A percentile compares a stretch with the other conserved stretches of the same genome.
Conservation (phyloP, 345 rosid genomes). For the Theobroma cacao region DNA sequence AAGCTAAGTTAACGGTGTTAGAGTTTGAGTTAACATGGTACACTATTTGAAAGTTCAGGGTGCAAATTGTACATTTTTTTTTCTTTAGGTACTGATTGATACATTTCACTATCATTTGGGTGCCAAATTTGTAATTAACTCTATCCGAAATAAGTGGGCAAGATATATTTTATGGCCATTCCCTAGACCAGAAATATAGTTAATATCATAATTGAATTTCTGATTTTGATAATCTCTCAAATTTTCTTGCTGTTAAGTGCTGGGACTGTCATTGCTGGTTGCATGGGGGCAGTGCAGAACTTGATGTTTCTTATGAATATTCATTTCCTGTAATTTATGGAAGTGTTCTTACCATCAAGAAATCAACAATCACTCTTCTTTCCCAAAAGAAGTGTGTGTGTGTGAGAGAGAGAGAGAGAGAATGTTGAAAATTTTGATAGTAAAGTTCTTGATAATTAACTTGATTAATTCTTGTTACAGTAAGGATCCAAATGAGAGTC, state of each 20-base stretch:
- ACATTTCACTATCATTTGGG: too few species aligned
- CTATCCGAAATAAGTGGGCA: not conserved
- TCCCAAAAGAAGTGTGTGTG: not conserved
- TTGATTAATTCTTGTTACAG: conserved; percentile 39
- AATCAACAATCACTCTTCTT: not conserved
- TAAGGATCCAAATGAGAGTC: conserved; percentile 34
- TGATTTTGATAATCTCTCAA: not conserved
- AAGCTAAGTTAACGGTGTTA: too few species aligned
- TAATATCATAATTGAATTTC: not conserved
- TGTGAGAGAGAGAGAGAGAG: not conserved
- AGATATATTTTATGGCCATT: not conserved
- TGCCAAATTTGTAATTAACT: too few species aligned
- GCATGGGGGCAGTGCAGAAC: not conserved
- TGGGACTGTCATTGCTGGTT: not conserved
- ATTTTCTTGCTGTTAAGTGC: not conserved
- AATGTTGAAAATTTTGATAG: not conserved
- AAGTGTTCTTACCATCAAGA: not conserved
- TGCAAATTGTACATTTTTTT: too few species aligned
- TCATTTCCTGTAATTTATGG: not conserved
- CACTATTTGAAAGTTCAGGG: too few species aligned
- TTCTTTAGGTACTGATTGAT: too few species aligned
- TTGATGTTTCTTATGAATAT: not conserved
- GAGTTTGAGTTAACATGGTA: too few species aligned
- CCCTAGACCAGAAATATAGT: not conserved
- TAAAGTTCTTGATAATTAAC: not conserved